Base-by-base conservation (phyloP, 2,329 filamentous ascomycete species). In the Fusarium nygamai region DNA sequence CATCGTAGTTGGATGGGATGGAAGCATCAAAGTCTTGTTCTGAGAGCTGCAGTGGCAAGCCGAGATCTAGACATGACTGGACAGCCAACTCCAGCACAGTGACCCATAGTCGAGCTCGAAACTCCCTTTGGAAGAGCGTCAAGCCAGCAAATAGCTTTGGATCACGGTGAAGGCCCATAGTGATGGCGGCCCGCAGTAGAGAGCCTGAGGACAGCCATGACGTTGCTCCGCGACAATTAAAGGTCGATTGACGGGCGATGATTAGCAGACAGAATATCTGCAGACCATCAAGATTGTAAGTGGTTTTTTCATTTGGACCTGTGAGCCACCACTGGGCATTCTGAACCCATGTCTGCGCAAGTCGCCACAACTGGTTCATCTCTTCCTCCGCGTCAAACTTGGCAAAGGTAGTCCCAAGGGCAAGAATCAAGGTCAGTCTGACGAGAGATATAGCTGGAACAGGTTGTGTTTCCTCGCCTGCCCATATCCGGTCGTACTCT, bases 261-360 rank as follows among this genome's bases (percentile, higher is more conserved):
- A 79, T 65, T 19, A 78, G 54, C 17, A 78, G 53, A 20, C 75
- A 78, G 31, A 77, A 78, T 9, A 76, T 69, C 38, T 78, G 77
- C 20, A 78, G 64, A 1, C 77, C 77, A 36, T 78, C 74, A 2
- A 77, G 68, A 34, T 76, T 78, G 24, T 78, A 76, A 17, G 77
- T 78, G 10, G 69, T 64, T 43, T 78, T 78, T 39, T 78, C 77
- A 17, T 63, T 70, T 48, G 77, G 75, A 2, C 77, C 75, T 19
- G 72, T 78, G 8, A 78, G 65, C 76, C 76, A 78, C 75, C 76
- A 78, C 53, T 78, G 76, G 8, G 75, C 75, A 38, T 78, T 78
- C 53, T 78, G 77, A 14, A 78, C 70, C 77, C 77, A 78, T 4
- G 59, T 74, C 46, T 78, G 77, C 5, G 77, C 64, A 43, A 77